A percentile compares a stretch with the other conserved stretches of the same genome.
These are phyloP conservation scores for Xylaria sp. DNA, from an alignment of 2,329 filamentous ascomycete genomes.

Conservation along the genomic window DNA sequence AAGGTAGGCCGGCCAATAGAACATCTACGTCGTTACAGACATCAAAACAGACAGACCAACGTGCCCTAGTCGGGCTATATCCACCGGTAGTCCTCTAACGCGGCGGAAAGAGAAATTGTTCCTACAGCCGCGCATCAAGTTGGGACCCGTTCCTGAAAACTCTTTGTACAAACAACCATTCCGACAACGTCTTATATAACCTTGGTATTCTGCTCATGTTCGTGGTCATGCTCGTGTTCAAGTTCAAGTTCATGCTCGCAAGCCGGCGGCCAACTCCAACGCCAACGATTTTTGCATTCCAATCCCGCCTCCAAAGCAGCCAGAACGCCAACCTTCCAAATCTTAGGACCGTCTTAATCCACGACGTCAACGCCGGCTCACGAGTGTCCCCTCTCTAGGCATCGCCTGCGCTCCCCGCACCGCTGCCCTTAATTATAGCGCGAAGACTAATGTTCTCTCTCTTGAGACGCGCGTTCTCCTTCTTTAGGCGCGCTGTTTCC, in stretches of 20 bases:
- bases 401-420: conserved; percentile 37
- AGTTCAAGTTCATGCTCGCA: conserved; percentile 19
- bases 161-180: conserved; percentile 17
- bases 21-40: conserved; percentile 19
- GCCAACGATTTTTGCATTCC: conserved; percentile 38
- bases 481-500: conserved; percentile 80
- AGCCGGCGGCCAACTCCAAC: conserved; percentile 21
- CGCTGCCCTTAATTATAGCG: conserved; percentile 60
- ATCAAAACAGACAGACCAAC: conserved; percentile 3
- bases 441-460: conserved; percentile 81
- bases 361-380: conserved; percentile 31
- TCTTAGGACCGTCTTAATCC: conserved; percentile 25
- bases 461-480: conserved; percentile 86
- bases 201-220: conserved; percentile 13
- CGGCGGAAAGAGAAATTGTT: neutral
- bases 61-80: neutral
- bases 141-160: neutral
- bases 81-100: conserved; percentile 6
- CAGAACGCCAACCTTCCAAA: conserved; percentile 39
- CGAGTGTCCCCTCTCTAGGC: conserved; percentile 45
- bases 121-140: neutral
- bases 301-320: conserved; percentile 39
- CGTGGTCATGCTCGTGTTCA: conserved; percentile 21
- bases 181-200: conserved; percentile 22
- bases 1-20: conserved; percentile 6